Evolutionary conservation across 169 alveolate genomes (phyloP), one percentile per base, ranked within the genome.

Genomic region (Miamiensis avidus): DNA sequence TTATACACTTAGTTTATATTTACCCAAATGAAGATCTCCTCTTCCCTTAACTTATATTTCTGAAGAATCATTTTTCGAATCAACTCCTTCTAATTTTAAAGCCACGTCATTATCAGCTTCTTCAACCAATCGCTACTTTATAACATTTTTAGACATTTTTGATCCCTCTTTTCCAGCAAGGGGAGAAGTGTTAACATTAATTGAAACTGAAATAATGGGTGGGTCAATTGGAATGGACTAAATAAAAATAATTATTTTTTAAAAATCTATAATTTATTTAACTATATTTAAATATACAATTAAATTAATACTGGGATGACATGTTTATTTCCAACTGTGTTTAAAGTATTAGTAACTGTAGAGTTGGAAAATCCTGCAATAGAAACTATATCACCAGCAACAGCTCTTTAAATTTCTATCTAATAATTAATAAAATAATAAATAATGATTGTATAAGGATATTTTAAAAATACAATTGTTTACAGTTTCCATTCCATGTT

Each of bases 21-120:
- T 49, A 30, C 99, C 99, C 49, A 98, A 88, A 93, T 98, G 99
- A 27, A 98, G 93, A 88, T 97, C 99, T 0, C 99, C 99, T 86
- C 99, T 90, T 0, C 99, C 99, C 34, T 96, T 91, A 28, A 97
- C 89, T 33, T 88, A 91, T 74, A 93, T 91, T 49, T 94, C 64
- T 29, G 81, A 65, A 65, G 84, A 81, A 64, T 81, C 92, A 75
- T 87, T 96, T 65, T 93, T 93, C 25, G 89, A 96, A 75, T 92
- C 95, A 15, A 89, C 84, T 65, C 91, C 98, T 32, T 69, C 87
- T 1, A 98, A 97, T 83, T 93, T 94, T 0, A 98, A 89, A 15
- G 99, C 97, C 16, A 97, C 98, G 91, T 98, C 98, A 69, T 94
- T 95, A 75, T 95, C 94, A 34, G 98, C 97, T 88, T 98, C 99